phyloP scores from a whole-genome alignment of 2,329 filamentous ascomycete genomes.

The Tolypocladium guangdongense region DNA sequence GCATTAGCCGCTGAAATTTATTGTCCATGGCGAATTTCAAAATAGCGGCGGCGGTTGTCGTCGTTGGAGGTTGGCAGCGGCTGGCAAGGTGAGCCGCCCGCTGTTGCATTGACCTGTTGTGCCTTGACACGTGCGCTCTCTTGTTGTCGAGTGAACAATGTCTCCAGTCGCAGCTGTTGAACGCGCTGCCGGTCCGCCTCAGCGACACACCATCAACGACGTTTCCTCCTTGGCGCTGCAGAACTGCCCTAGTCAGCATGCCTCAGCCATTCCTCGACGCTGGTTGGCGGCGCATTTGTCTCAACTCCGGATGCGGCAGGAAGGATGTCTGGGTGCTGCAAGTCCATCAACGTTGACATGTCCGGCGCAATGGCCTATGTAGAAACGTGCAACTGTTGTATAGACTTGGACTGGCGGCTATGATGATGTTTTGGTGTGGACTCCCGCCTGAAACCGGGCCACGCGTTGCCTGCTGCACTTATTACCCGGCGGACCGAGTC shows the following conservation, averaged over 20 bases:
- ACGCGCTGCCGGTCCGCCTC: background rate
- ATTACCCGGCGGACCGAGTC: background rate
- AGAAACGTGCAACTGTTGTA: background rate
- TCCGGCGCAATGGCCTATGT: background rate
- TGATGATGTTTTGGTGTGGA: background rate
- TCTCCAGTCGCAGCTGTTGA: background rate
- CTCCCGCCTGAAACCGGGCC: background rate
- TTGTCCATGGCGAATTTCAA: conserved; percentile 5
- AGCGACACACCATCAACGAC: background rate
- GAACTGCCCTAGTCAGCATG: background rate
- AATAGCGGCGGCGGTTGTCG: background rate
- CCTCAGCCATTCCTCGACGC: background rate
- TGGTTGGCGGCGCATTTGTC: background rate
- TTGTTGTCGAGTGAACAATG: background rate
- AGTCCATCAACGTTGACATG: background rate
- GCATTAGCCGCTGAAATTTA: conserved; percentile 4
- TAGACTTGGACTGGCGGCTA: background rate
- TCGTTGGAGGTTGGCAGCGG: background rate
- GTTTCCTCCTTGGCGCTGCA: background rate
- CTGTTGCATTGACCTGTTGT: background rate
- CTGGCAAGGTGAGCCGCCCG: background rate
- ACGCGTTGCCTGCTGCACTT: background rate
- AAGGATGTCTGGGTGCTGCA: background rate
- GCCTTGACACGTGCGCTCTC: background rate
- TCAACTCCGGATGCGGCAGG: background rate